Conservation (phyloP, 345 rosid genomes). For the Linum tenue region DNA sequence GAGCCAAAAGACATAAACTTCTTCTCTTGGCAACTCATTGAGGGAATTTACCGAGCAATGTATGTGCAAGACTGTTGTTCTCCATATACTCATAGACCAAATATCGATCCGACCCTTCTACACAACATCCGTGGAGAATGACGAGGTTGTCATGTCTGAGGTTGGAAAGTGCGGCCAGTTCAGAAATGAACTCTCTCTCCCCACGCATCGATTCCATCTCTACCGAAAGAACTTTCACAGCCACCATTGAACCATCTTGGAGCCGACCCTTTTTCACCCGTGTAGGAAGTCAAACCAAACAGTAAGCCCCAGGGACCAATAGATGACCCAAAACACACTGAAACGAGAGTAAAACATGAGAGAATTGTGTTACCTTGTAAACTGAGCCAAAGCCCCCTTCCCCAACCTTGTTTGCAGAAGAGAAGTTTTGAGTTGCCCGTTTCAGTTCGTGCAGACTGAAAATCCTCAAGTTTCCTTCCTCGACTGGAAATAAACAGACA, state of each 20-base stretch:
- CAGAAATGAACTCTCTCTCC: constrained; percentile 53
- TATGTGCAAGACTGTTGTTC: constrained; percentile 40
- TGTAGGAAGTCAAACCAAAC: not conserved
- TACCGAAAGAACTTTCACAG: constrained; percentile 42
- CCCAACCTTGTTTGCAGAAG: constrained; percentile 46
- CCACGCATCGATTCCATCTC: constrained; percentile 50
- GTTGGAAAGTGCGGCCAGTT: constrained; percentile 36
- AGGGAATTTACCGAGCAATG: constrained; percentile 32
- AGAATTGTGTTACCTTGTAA: constrained; percentile 32
- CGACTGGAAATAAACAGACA: constrained; percentile 10
- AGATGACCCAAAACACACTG: not conserved
- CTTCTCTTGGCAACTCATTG: too few species aligned
- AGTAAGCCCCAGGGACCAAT: not conserved
- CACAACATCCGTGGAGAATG: constrained; percentile 45
- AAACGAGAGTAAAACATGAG: not conserved
- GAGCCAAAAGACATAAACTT: too few species aligned
- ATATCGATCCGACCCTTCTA: constrained; percentile 38
- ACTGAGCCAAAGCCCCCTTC: constrained; percentile 53
- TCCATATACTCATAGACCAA: constrained; percentile 55
- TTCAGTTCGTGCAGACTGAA: constrained; percentile 36
- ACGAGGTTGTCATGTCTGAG: constrained; percentile 48
- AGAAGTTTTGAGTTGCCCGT: constrained; percentile 35
- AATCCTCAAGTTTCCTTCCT: constrained; percentile 17
- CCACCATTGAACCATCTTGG: constrained; percentile 31
- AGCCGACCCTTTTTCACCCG: constrained; percentile 30